These are phyloP conservation scores for Xerocomus potaroensis DNA, from an alignment of 768 basidiomycete species.

Conservation along the genomic window DNA sequence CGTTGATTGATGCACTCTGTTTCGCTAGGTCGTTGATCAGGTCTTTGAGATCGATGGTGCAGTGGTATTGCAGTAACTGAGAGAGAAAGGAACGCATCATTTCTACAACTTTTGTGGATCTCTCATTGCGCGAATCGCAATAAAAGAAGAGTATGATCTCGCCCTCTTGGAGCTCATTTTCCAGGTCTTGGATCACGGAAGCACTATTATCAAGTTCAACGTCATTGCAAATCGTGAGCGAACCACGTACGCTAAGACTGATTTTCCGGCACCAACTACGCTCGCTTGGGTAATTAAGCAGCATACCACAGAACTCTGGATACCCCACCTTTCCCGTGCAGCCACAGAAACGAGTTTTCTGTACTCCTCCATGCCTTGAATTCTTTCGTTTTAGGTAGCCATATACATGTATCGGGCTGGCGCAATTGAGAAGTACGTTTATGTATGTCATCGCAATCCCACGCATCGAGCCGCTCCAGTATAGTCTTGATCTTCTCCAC, in stretches of 20 bases:
- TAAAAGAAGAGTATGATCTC: slow-evolving; percentile 15
- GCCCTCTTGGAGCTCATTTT: not conserved
- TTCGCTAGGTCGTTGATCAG: not conserved
- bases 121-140: slow-evolving; percentile 16
- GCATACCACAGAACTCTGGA: not conserved
- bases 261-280: slow-evolving; percentile 17
- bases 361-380: slow-evolving; percentile 5
- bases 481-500: not conserved
- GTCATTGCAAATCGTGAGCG: accelerated
- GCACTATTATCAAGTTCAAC: slow-evolving; percentile 4
- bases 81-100: too few species aligned
- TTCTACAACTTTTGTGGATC: slow-evolving; percentile 3
- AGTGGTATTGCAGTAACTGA: not conserved
- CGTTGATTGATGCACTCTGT: not conserved
- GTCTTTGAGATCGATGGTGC: not conserved
- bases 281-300: too few species aligned
- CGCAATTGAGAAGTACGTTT: not conserved
- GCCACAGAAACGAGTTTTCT: slow-evolving; percentile 6
- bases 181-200: slow-evolving; percentile 10
- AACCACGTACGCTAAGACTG: slow-evolving; percentile 10
- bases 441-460: slow-evolving; percentile 2
- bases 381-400: slow-evolving; percentile 2
- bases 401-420: slow-evolving; percentile 9
- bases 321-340: slow-evolving; percentile 12
- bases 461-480: slow-evolving; percentile 4